Conservation (phyloP, 257 asterid species). For the Orobanche coerulescens region DNA sequence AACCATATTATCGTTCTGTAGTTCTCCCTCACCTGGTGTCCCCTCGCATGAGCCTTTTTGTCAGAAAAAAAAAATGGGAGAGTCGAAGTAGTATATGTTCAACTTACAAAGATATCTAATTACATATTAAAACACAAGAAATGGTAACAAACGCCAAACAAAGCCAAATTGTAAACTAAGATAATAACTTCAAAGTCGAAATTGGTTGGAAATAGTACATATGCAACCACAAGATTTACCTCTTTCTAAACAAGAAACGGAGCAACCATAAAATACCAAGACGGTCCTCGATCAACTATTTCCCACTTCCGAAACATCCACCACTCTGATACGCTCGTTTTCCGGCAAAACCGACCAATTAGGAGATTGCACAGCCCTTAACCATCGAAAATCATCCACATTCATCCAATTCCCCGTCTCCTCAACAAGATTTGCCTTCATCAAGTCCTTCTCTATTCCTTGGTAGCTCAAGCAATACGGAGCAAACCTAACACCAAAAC, state of each 20-base stretch:
- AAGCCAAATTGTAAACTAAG: neutral
- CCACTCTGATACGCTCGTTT: constrained; percentile 33
- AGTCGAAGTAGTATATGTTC: too few species aligned
- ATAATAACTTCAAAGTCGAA: too few species aligned
- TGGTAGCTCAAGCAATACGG: constrained; percentile 61
- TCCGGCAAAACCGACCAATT: constrained; percentile 76
- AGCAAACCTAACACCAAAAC: constrained; percentile 58
- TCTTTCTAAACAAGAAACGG: neutral
- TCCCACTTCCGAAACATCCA: constrained; percentile 32
- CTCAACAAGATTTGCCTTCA: constrained; percentile 62
- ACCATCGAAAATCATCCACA: constrained; percentile 86
- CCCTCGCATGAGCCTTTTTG: too few species aligned
- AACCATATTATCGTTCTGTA: too few species aligned
- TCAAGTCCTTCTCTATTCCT: constrained; percentile 57
- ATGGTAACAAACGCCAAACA: too few species aligned
- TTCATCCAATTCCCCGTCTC: constrained; percentile 81
- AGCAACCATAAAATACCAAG: constrained; percentile 6
- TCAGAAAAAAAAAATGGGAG: too few species aligned
- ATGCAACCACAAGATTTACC: neutral
- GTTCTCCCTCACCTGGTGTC: too few species aligned
- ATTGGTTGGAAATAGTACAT: neutral
- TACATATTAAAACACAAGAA: too few species aligned
- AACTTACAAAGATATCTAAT: too few species aligned
- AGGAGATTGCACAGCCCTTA: constrained; percentile 80
- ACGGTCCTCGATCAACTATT: neutral